Evolutionary conservation across 1,284 basidiomycete species (phyloP).

Genomic region (Hymenochaete sp.): DNA sequence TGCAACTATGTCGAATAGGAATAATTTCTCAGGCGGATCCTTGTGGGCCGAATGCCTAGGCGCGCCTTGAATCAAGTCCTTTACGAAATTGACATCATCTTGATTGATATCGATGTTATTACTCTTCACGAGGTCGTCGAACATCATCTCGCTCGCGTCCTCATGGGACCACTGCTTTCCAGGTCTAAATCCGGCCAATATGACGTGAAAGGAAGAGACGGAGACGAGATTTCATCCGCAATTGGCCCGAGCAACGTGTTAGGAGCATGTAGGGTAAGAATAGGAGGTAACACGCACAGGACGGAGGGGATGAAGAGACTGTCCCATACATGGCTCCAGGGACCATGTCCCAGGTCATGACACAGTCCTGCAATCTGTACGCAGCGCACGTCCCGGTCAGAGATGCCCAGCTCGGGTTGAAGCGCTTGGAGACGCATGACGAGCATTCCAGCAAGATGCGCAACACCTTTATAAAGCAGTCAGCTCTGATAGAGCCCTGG

Average conservation of each 20-base stretch:
- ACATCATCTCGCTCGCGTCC: slow-evolving; percentile 65
- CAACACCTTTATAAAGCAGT: slow-evolving; percentile 46
- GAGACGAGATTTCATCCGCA: too few species aligned
- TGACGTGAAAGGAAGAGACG: too few species aligned
- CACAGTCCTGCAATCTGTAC: slow-evolving; percentile 64
- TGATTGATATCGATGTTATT: slow-evolving; percentile 38
- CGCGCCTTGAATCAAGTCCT: slow-evolving; percentile 60
- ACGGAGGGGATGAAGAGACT: slow-evolving; percentile 51
- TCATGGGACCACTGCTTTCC: slow-evolving; percentile 55
- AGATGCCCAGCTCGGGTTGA: slow-evolving; percentile 58
- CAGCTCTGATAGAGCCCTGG: neutral
- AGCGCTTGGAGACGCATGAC: slow-evolving; percentile 45
- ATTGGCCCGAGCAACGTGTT: too few species aligned
- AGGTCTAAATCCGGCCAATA: too few species aligned
- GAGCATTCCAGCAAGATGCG: slow-evolving; percentile 55
- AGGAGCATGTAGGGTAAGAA: slow-evolving; percentile 17
- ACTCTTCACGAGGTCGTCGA: slow-evolving; percentile 48
- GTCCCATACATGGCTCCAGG: slow-evolving; percentile 71
- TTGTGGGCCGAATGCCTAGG: slow-evolving; percentile 37
- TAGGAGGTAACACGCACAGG: slow-evolving; percentile 32
- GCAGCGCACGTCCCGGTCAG: slow-evolving; percentile 55
- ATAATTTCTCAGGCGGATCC: slow-evolving; percentile 33
- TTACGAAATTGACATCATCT: slow-evolving; percentile 49
- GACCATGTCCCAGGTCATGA: slow-evolving; percentile 67
- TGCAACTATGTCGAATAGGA: slow-evolving; percentile 64